Base-by-base conservation (phyloP, 139 green algal species). In the Trebouxia sp. region DNA sequence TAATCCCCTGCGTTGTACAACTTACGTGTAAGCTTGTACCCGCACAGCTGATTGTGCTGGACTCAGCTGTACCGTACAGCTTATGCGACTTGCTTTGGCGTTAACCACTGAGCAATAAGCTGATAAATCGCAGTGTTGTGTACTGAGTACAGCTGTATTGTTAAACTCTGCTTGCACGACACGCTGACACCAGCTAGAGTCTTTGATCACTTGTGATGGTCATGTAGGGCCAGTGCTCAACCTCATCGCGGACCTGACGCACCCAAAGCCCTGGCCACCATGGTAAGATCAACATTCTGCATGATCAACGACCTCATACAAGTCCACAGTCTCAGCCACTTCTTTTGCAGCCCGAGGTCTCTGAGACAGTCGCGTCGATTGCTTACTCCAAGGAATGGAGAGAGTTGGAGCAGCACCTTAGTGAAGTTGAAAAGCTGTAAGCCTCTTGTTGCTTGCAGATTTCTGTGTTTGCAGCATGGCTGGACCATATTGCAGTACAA, bases 361-460 rank as follows among this genome's bases (percentile, higher is more conserved):
- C 53, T 37, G 69, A 77, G 42, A 53, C 69, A 56, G 69, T 77
- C 24, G 55, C 55, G 8, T 82, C 77, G 41, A 84, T 84, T 55
- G 58, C 80, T 22, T 79, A 72, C 26, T 80, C 80, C 30, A n/a
- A 50, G 5, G 92, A 91, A 42, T 97, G 94, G 94, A 82, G 90
- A 78, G 91, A 87, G 8, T 86, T 98, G 26, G 75, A 91, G 76
- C 86, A 92, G n/a, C 94, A 98, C 74, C 88, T 93, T 0, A 35
- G 69, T 30, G 94, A 97, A 69, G 91, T 98, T n/a, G 86, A 97
- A n/a, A 83, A 90, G 48, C 89, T 90, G 91, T 96, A 81, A 91
- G 91, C 42, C 56, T 39, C 6, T 48, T 42, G 55, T 42, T 37
- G 17, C 41, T 65, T 37, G 35, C 15, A 37, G 37, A 0, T 50